Percentiles rank a stretch among this genome's conserved stretches.
phyloP scores from a whole-genome alignment of 2,329 filamentous ascomycete genomes.

The Alternaria consortialis region DNA sequence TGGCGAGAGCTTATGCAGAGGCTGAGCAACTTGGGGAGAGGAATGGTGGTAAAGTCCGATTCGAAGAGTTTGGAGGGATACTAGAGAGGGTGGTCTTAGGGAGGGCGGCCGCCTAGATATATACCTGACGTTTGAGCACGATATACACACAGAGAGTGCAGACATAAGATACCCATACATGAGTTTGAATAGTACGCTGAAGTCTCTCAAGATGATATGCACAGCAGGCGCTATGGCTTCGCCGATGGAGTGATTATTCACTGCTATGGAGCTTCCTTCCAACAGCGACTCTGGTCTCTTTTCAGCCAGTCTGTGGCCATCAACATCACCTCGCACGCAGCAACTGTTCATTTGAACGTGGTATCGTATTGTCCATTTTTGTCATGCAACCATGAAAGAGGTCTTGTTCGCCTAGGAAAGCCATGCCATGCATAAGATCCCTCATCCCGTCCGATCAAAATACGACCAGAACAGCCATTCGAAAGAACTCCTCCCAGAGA shows the following conservation, averaged over 20 bases:
- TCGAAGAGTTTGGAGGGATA: constrained; percentile 51
- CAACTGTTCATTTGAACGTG: constrained; percentile 12
- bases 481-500: constrained; percentile 49
- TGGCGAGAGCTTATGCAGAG: constrained; percentile 52
- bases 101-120: constrained; percentile 19
- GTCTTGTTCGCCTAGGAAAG: constrained; percentile 51
- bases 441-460: constrained; percentile 41
- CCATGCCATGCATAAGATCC: constrained; percentile 50
- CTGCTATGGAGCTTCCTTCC: background rate
- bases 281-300: background rate
- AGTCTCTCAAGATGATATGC: background rate
- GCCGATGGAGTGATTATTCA: background rate
- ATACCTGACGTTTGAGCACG: background rate
- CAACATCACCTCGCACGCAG: constrained; percentile 23
- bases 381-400: constrained; percentile 53
- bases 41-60: constrained; percentile 45
- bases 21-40: constrained; percentile 39
- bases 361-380: constrained; percentile 47
- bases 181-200: background rate
- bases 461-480: constrained; percentile 41
- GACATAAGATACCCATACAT: constrained; percentile 15
- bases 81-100: constrained; percentile 48
- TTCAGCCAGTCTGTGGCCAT: background rate
- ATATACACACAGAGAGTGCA: constrained; percentile 7
- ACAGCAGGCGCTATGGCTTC: background rate